Evolutionary conservation across 768 basidiomycete genomes (phyloP), one percentile per base, ranked within the genome.

Genomic region (Mycena floridula): DNA sequence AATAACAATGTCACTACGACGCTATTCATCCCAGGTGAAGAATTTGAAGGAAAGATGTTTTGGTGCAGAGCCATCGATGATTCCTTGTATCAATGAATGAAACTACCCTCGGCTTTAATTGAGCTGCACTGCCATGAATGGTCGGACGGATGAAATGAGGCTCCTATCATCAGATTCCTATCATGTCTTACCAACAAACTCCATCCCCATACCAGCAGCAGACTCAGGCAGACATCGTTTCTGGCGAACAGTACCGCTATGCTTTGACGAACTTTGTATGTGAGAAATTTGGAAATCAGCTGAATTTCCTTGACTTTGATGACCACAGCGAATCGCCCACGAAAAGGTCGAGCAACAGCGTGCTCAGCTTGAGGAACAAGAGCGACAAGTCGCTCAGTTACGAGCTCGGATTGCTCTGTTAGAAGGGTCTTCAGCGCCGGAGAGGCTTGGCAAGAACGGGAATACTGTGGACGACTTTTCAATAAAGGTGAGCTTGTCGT

Each of bases 281-380:
- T 7, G 16, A 11, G 25, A 8, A 9, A 12, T 20, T 11, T 11
- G 12, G 37, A 9, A 20, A 6, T 22, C 40, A 21, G 5, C 54
- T n/a, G 4, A 46, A 27, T 5, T 13, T 32, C 27, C 18, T 8
- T 21, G 16, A 6, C 3, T 13, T 22, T 25, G 18, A n/a, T 24
- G 52, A 48, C 5, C 40, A 25, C 57, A 88, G 88, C 77, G 86
- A 43, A 85, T 90, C 59, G 89, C 89, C 23, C 89, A 91, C 68
- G 83, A 90, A 62, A 89, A 86, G 61, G 89, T 91, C 52, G 89
- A 91, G 60, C 77, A 84, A 53, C 89, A 91, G 58, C 70, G 89
- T 9, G 57, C 56, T 11, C 87, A 91, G 56, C 74, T 91, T 18
- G 83, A 89, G 56, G 84, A 88, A 58, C 89, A 90, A 59, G 89